Evolutionary conservation across 2,329 filamentous ascomycete genomes (phyloP), one percentile per base, ranked within the genome.

Genomic region (Westerdykella ornata): DNA sequence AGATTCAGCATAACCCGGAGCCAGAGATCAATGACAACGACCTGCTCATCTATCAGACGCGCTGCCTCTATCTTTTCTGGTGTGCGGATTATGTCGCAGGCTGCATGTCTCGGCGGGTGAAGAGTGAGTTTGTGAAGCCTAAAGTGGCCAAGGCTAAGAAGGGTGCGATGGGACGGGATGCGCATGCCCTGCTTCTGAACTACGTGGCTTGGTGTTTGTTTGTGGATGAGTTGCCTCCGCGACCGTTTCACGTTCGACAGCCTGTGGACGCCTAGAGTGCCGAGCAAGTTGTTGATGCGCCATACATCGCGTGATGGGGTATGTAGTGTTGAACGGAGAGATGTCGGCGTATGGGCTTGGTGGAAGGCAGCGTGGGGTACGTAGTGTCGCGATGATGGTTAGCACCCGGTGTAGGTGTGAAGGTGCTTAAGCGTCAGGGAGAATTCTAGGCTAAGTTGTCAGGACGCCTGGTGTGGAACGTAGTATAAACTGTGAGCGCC

Each of bases 141-240:
- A 7, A 26, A 11, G 4, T 4, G 22, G n/a, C 41, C 0, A 20
- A 5, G 31, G 16, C 14, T 26, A 29, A 17, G 16, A 34, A 18
- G 22, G 44, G 41, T 13, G 18, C 11, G 16, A 17, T 39, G 38
- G 12, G 3, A 11, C 22, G 22, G 8, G 22, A 26, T 26, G 22
- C 22, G 4, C 22, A 9, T 26, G 22, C 22, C 12, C 22, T 51
- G 15, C 18, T 48, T 37, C 44, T 45, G 22, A 48, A 52, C 15
- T 56, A 47, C 42, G 38, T 47, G 15, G 43, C 42, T n/a, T 52
- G 48, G 43, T 20, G 38, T 7, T n/a, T 50, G 14, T 46, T 51
- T n/a, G 38, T 44, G 5, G 45, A 54, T 13, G 13, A n/a, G 13
- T 36, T 49, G 28, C 37, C 48, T 17, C 34, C 36, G 41, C 15